Base-by-base conservation (phyloP, 768 basidiomycete genomes). In the Phlegmacium glaucopus region DNA sequence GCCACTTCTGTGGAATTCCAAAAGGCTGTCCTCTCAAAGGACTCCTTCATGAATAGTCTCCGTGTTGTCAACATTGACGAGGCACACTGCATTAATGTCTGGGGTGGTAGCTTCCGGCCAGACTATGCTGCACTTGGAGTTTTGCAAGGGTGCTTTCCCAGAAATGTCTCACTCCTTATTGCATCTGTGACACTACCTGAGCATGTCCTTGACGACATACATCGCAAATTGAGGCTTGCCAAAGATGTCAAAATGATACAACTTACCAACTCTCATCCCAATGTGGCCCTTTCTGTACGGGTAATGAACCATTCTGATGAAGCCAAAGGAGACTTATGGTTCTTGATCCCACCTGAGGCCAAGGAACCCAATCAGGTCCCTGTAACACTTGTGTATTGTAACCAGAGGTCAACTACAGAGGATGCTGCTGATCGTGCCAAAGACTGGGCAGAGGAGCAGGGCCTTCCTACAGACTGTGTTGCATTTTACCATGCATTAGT, bases 221-320 rank as follows among this genome's bases (percentile, higher is more conserved):
- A 45, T 15, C 32, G 32, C 12, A 55, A 55, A 35, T 47, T 62
- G 1, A 12, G 36, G 11, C 47, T 62, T 8, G 1, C 44, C 6
- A 48, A 37, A 9, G 47, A 56, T 34, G 43, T 36, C 1, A 35
- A 45, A 13, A 37, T 47, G 4, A 37, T 62, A 10, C 15, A 17
- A 1, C 15, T 61, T 0, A 45, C 55, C 0, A 62, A 62, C 49
- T 53, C 26, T 1, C 52, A 60, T 5, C 62, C 60, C 4, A 65
- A 65, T 52, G 45, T 66, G 42, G 60, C 61, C 3, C 53, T 66
- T 5, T 63, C 61, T 4, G 43, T 49, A 10, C 53, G 58, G 16
- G 39, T 35, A 16, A 58, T 62, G 45, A 37, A 55, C 17, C 56
- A 50, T 29, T 25, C 54, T 27, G 52, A 53, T 4, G 48, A 54